phyloP scores from a whole-genome alignment of 177 flowering plant species.

The Telopea speciosissima region DNA sequence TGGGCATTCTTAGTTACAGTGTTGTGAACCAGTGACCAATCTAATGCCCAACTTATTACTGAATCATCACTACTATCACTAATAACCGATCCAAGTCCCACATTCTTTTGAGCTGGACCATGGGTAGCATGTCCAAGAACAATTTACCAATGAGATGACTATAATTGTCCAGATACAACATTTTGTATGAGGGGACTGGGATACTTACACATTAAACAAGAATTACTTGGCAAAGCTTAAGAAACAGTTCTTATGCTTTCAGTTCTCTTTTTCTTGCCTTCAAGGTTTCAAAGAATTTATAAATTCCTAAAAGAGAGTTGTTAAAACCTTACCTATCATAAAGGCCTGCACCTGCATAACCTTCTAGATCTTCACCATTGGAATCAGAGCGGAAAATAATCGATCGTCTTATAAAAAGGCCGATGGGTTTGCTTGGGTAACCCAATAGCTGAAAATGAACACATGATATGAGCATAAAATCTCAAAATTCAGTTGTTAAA shows the following conservation, averaged over 20 bases:
- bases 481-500: background rate
- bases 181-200: background rate
- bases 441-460: conserved; percentile 58
- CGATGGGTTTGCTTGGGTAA: conserved; percentile 94
- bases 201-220: background rate
- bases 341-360: conserved; percentile 99
- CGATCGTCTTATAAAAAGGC: conserved; percentile 80
- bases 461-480: background rate
- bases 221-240: background rate
- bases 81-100: background rate
- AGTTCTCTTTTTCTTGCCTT: background rate
- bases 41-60: background rate
- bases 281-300: too few relatives aligned
- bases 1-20: too few relatives aligned
- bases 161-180: background rate
- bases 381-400: conserved; percentile 96
- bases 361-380: conserved; percentile 97
- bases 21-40: background rate
- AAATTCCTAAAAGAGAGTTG: too few relatives aligned
- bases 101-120: background rate
- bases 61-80: background rate
- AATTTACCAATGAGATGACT: too few relatives aligned
- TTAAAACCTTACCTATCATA: conserved; percentile 69
- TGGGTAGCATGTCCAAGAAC: too few relatives aligned
- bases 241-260: background rate